Conservation (phyloP, 345 rosid species). For the Combretum micranthum region DNA sequence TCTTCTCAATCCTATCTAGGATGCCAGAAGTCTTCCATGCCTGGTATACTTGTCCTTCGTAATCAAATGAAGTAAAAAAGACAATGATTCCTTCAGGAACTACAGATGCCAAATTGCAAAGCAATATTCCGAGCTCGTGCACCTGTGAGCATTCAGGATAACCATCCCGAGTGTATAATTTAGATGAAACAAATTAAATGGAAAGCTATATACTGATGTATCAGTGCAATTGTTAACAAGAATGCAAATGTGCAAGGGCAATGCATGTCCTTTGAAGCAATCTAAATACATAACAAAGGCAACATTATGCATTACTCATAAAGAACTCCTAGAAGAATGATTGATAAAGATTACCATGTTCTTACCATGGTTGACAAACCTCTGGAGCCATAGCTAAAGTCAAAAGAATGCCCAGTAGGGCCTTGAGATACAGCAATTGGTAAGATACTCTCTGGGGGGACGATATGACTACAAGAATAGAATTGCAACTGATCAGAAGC, state of each 20-base stretch:
- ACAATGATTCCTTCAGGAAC: constrained; percentile 89
- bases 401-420: constrained; percentile 73
- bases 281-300: no score
- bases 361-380: constrained; percentile 58
- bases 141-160: constrained; percentile 34
- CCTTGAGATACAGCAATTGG: constrained; percentile 79
- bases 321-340: no score
- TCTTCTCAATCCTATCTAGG: constrained; percentile 67
- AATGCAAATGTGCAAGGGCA: no score
- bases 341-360: constrained; percentile 7
- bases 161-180: not conserved
- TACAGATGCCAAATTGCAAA: constrained; percentile 72
- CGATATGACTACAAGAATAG: constrained; percentile 85
- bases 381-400: constrained; percentile 82
- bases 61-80: constrained; percentile 93
- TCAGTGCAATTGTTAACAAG: no score
- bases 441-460: constrained; percentile 75
- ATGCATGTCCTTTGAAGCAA: no score
- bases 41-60: constrained; percentile 64
- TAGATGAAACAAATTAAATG: not conserved
- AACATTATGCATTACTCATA: no score
- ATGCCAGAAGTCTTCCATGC: constrained; percentile 79
- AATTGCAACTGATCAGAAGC: constrained; percentile 56
- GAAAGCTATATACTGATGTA: no score
- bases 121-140: constrained; percentile 73